Conservation (phyloP, 345 rosid genomes). For the Excoecaria cochinchinensis region DNA sequence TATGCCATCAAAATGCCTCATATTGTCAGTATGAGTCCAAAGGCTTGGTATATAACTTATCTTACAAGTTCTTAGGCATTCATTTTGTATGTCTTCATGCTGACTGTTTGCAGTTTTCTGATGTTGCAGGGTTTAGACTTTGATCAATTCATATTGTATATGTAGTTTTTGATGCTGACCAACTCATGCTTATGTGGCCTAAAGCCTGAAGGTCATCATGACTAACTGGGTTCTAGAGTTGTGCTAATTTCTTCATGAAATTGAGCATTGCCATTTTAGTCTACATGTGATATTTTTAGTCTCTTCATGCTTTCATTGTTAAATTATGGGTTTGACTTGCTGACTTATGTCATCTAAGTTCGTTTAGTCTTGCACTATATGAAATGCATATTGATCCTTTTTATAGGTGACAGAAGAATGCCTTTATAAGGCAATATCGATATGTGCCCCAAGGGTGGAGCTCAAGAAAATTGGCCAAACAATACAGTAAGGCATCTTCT, state of each 20-base stretch:
- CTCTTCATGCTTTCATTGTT: constrained; percentile 1
- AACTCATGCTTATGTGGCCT: not conserved
- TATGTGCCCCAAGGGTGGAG: constrained; percentile 84
- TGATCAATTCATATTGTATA: not conserved
- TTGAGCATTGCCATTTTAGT: not conserved
- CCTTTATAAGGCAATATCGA: constrained; percentile 69
- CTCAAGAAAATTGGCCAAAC: constrained; percentile 77
- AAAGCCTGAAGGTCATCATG: not conserved
- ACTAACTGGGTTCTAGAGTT: not conserved
- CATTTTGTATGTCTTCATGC: not conserved
- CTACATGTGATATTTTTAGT: not conserved
- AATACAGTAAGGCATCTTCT: constrained; percentile 69
- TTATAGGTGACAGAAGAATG: constrained; percentile 80
- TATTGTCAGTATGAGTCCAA: not conserved
- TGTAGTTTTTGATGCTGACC: not conserved
- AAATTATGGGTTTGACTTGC: not conserved
- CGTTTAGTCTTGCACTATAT: constrained; percentile 9
- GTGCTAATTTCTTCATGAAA: not conserved
- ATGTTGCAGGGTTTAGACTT: not conserved
- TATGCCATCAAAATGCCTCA: constrained; percentile 1
- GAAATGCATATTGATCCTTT: constrained; percentile 19
- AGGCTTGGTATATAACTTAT: not conserved
- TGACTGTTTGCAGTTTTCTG: not conserved
- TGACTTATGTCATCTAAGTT: not conserved
- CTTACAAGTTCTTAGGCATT: not conserved